Base-by-base conservation (phyloP, 345 rosid species). In the Brassica carinata region DNA sequence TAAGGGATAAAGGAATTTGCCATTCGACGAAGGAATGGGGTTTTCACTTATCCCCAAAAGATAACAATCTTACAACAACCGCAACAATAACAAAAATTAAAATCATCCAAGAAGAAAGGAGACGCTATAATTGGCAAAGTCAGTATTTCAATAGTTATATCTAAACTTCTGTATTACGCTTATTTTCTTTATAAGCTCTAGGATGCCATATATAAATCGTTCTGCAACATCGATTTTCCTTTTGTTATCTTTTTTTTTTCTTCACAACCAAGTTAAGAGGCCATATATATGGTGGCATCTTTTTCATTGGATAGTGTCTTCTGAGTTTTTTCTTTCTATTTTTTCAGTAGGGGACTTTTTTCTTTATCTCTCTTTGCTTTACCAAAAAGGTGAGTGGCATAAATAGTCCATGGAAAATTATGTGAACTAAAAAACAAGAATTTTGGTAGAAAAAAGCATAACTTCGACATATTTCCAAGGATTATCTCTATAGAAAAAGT, bases 221-320 rank as follows among this genome's bases (percentile, higher is more conserved):
- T 14, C 55, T 48, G 55, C 55, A 48, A 48, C 6, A 14, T 58
- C 8, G 1, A 9, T 10, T 55, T 78, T 71, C 10, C 26, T 64
- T 23, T 71, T 34, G n/a, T n/a, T 34, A 8, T 53, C n/a, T 58
- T 13, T 38, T 13, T 38, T 18, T 67, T 74, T 69, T 69, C 83
- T 80, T 80, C 83, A 63, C 66, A 80, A 53, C 79, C 29, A 80
- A 80, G 83, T 23, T 74, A 74, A 34, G 66, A 68, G 31, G 59
- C 58, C 36, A 69, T 10, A 34, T 15, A 74, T 19, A 74, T 74
- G 66, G 79, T 74, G 83, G 66, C 79, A 74, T 74, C 78, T 68
- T 79, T 79, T 73, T 61, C 8, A 48, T 45, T 73, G 74, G 75
- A 79, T 67, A 73, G 74, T 68, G 70, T 74, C 75, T 67, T 72